These are phyloP conservation scores for Tetradesmus obliquus DNA, from an alignment of 139 green algal genomes.

Conservation along the genomic window DNA sequence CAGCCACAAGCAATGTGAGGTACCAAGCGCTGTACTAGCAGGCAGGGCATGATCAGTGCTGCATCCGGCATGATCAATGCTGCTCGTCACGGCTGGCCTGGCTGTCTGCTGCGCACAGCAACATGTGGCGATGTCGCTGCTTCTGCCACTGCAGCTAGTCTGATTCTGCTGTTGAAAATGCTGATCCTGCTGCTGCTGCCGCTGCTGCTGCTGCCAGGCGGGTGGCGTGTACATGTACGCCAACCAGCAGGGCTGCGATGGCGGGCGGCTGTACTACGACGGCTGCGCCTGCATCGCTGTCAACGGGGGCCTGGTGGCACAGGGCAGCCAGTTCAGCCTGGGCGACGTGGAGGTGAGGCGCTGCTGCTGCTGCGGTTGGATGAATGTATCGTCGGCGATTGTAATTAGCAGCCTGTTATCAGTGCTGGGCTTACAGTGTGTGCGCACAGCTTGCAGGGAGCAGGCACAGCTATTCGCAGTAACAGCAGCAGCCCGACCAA, in stretches of 20 bases:
- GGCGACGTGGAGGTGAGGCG: constrained; percentile 62
- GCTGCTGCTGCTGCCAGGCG: constrained; percentile 47
- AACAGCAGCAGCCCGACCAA: no score
- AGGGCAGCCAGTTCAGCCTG: constrained; percentile 79
- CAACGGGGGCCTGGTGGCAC: constrained; percentile 92
- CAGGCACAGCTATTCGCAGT: no score
- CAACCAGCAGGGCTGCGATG: constrained; percentile 98
- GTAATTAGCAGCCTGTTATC: background rate
- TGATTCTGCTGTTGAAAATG: background rate
- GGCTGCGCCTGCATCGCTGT: constrained; percentile 88
- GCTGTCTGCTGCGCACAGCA: background rate
- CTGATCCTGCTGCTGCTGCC: constrained; percentile 11
- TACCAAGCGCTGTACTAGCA: background rate
- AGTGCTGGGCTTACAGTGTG: background rate
- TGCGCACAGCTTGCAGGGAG: background rate
- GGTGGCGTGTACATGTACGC: constrained; percentile 98
- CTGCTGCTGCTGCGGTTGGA: background rate
- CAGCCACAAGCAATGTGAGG: background rate
- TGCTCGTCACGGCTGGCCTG: no score
- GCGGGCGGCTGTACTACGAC: constrained; percentile 96
- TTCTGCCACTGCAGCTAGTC: background rate
- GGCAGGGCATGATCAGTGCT: no score
- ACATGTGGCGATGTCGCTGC: background rate
- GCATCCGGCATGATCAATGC: no score
- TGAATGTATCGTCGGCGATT: constrained; percentile 78